Conservation (phyloP, 768 basidiomycete genomes). For the Lactarius sp. region DNA sequence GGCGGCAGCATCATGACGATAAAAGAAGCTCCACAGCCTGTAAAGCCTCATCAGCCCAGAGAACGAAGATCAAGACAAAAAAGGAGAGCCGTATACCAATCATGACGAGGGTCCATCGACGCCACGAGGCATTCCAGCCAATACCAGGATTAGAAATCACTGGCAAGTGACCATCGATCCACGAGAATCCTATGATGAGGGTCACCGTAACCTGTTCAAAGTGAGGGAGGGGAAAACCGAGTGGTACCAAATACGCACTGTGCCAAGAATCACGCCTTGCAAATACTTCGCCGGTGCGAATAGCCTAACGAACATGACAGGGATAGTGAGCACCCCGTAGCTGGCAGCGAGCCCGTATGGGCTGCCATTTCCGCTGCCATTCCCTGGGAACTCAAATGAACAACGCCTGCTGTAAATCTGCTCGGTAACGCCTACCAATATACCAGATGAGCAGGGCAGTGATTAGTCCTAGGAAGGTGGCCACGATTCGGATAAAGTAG, state of each 20-base stretch:
- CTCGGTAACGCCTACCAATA: constrained; percentile 32
- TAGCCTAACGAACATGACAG: constrained; percentile 46
- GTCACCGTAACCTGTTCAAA: constrained; percentile 38
- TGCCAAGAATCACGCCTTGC: constrained; percentile 35
- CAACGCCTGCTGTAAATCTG: background rate
- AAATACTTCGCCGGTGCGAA: constrained; percentile 40
- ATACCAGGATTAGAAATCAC: constrained; percentile 47
- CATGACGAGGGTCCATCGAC: constrained; percentile 46
- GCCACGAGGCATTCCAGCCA: constrained; percentile 50
- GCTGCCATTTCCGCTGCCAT: constrained; percentile 44
- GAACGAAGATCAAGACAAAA: background rate
- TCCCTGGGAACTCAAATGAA: constrained; percentile 30
- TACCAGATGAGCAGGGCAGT: constrained; percentile 49
- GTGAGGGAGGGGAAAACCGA: background rate
- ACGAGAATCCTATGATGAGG: constrained; percentile 52
- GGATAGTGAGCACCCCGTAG: constrained; percentile 42
- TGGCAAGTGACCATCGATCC: constrained; percentile 49
- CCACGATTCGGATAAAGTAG: constrained; percentile 42
- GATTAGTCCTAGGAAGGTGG: constrained; percentile 44
- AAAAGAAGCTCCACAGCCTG: constrained; percentile 47
- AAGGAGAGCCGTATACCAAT: constrained; percentile 36
- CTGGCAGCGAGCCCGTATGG: constrained; percentile 50
- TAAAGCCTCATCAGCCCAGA: background rate
- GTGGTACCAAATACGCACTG: constrained; percentile 32
- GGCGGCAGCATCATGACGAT: constrained; percentile 53